A percentile compares a stretch with the other conserved stretches of the same genome.
Evolutionary conservation across 345 rosid species (phyloP).

Genomic region (Stellera chamaejasme): DNA sequence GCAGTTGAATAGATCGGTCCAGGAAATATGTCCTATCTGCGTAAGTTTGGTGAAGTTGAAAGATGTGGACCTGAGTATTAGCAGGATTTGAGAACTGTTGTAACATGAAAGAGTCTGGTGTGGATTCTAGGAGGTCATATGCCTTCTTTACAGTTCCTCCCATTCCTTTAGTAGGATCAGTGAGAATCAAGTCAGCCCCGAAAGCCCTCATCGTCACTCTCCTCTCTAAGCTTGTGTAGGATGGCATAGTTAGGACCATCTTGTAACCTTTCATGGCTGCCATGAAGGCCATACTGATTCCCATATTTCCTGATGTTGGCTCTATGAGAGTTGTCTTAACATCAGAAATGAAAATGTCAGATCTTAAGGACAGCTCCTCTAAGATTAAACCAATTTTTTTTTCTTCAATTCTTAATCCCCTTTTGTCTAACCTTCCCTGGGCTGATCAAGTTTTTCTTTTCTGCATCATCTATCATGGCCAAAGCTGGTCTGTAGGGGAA

Average conservation of each 20-base stretch:
- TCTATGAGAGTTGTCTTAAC: constrained; percentile 83
- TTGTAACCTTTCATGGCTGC: constrained; percentile 90
- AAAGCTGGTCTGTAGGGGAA: constrained; percentile 59
- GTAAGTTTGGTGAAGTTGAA: too few relatives aligned
- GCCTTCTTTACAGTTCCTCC: constrained; percentile 96
- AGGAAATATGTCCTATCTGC: too few relatives aligned
- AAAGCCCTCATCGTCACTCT: constrained; percentile 94
- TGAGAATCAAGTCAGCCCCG: constrained; percentile 86
- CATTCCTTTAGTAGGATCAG: constrained; percentile 96
- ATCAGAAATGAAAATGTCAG: not conserved
- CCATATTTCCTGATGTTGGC: constrained; percentile 98
- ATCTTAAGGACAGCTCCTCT: not conserved
- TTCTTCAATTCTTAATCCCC: not conserved
- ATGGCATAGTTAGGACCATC: constrained; percentile 93
- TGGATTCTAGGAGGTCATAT: constrained; percentile 61
- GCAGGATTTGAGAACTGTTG: constrained; percentile 92
- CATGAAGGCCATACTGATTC: constrained; percentile 91
- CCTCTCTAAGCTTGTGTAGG: constrained; percentile 94
- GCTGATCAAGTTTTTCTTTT: constrained; percentile 52
- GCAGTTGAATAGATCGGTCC: too few relatives aligned
- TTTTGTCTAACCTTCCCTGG: constrained; percentile 59
- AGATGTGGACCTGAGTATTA: constrained; percentile 53
- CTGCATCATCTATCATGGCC: constrained; percentile 80
- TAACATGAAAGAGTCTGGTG: constrained; percentile 73
- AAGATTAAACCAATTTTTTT: not conserved